Conservation (phyloP, 2,329 filamentous ascomycete genomes). For the Magnaporthiopsis poae region DNA sequence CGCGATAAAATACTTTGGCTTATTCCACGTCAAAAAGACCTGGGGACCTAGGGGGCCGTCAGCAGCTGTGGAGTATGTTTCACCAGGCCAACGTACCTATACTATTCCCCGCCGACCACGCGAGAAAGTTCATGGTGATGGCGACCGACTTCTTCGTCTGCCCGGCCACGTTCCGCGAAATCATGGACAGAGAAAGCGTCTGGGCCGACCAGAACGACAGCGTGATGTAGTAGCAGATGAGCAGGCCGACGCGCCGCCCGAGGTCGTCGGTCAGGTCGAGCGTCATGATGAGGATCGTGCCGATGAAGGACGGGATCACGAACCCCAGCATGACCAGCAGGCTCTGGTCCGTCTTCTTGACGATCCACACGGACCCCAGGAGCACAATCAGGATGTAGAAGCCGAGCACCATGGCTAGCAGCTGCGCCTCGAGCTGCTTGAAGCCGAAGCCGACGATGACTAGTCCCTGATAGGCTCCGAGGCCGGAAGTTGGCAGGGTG, state of each 20-base stretch:
- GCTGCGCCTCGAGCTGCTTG: slow-evolving; percentile 54
- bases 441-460: slow-evolving; percentile 65
- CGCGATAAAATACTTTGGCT: slow-evolving; percentile 58
- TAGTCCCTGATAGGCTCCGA: slow-evolving; percentile 65
- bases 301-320: slow-evolving; percentile 59
- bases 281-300: slow-evolving; percentile 63
- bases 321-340: slow-evolving; percentile 56
- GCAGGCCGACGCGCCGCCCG: slow-evolving; percentile 53
- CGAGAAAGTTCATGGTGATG: slow-evolving; percentile 60
- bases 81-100: slow-evolving; percentile 37
- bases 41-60: slow-evolving; percentile 40
- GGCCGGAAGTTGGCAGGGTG: slow-evolving; percentile 61
- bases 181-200: slow-evolving; percentile 55
- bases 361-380: slow-evolving; percentile 55
- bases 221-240: slow-evolving; percentile 65
- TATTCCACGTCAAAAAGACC: slow-evolving; percentile 51
- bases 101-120: slow-evolving; percentile 59
- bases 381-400: slow-evolving; percentile 64
- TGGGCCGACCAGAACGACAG: slow-evolving; percentile 70
- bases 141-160: slow-evolving; percentile 64
- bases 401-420: slow-evolving; percentile 66
- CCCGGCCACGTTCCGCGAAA: slow-evolving; percentile 60
- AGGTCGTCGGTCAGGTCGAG: slow-evolving; percentile 45
- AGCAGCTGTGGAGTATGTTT: neutral
- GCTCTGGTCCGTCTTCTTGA: slow-evolving; percentile 61